phyloP scores from a whole-genome alignment of 352 stramenopile species.

The Halophytophthora polymorphica region DNA sequence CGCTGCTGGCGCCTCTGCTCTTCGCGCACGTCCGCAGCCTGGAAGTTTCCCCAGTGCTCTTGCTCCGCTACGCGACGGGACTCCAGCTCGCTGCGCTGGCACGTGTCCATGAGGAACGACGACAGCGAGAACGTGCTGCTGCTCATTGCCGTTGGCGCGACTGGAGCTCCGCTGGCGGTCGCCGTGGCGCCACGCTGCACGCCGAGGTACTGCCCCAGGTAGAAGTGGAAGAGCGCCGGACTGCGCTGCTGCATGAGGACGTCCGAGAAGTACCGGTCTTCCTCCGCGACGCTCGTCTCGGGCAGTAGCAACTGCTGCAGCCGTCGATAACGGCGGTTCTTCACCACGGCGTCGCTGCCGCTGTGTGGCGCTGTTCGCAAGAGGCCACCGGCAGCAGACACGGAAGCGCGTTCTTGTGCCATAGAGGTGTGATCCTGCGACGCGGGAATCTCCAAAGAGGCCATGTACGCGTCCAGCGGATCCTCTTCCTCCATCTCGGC shows the following conservation, averaged over 20 bases:
- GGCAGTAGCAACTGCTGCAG: conserved; percentile 60
- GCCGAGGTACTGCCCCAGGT: conserved; percentile 66
- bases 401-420: conserved; percentile 8
- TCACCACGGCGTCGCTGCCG: conserved; percentile 24
- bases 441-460: conserved; percentile 39
- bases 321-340: conserved; percentile 72
- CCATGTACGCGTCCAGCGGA: conserved; percentile 82
- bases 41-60: conserved; percentile 49
- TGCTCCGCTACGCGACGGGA: conserved; percentile 56
- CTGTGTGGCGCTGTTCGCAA: conserved; percentile 1
- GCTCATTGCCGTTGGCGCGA: neutral
- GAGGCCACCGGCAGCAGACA: conserved; percentile 3
- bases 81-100: conserved; percentile 70
- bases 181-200: conserved; percentile 2
- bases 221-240: conserved; percentile 81
- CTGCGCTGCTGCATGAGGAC: conserved; percentile 77
- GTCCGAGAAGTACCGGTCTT: conserved; percentile 75
- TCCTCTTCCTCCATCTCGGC: conserved; percentile 37
- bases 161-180: neutral
- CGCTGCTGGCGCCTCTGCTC: conserved; percentile 26
- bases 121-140: conserved; percentile 33
- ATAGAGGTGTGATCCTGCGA: conserved; percentile 3
- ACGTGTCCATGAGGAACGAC: conserved; percentile 66
- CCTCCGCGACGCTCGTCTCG: conserved; percentile 9
- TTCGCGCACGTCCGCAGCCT: conserved; percentile 32